Percentiles rank a stretch among this genome's conserved stretches.
phyloP scores from a whole-genome alignment of 78 protist species.

The Dictyostelium citrinum region DNA sequence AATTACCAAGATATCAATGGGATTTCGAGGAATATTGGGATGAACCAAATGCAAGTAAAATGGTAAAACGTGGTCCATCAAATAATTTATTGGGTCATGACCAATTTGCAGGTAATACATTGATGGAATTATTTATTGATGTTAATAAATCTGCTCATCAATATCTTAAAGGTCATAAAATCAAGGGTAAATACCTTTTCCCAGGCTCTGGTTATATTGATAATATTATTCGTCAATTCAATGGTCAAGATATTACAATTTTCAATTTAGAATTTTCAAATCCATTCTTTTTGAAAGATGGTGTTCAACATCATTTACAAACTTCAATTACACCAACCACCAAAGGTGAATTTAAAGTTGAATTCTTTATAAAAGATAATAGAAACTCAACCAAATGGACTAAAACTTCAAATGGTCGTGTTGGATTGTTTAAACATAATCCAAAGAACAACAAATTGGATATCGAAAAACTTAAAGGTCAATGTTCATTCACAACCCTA shows the following conservation, averaged over 20 bases:
- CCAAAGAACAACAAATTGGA: background rate
- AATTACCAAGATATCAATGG: slow-evolving; percentile 67
- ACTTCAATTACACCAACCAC: background rate
- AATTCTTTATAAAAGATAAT: slow-evolving; percentile 19
- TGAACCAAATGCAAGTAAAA: slow-evolving; percentile 17
- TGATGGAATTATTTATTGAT: slow-evolving; percentile 18
- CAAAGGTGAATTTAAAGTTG: slow-evolving; percentile 50
- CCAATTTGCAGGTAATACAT: background rate
- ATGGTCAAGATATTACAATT: slow-evolving; percentile 20
- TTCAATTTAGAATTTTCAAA: slow-evolving; percentile 27
- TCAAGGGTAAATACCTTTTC: slow-evolving; percentile 62
- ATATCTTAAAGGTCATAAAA: slow-evolving; percentile 56
- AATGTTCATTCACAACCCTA: background rate
- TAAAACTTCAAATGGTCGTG: slow-evolving; percentile 42
- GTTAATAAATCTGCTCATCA: background rate
- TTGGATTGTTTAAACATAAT: background rate
- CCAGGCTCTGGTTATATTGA: slow-evolving; percentile 69
- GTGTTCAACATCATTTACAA: slow-evolving; percentile 26
- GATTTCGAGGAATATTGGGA: slow-evolving; percentile 42
- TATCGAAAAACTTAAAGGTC: background rate
- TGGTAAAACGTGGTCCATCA: slow-evolving; percentile 35
- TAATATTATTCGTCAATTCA: background rate
- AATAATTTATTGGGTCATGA: slow-evolving; percentile 6
- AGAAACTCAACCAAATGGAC: slow-evolving; percentile 38
- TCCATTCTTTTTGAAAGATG: slow-evolving; percentile 65